phyloP scores from a whole-genome alignment of 2,329 filamentous ascomycete genomes.

The Elsinoe fawcettii region DNA sequence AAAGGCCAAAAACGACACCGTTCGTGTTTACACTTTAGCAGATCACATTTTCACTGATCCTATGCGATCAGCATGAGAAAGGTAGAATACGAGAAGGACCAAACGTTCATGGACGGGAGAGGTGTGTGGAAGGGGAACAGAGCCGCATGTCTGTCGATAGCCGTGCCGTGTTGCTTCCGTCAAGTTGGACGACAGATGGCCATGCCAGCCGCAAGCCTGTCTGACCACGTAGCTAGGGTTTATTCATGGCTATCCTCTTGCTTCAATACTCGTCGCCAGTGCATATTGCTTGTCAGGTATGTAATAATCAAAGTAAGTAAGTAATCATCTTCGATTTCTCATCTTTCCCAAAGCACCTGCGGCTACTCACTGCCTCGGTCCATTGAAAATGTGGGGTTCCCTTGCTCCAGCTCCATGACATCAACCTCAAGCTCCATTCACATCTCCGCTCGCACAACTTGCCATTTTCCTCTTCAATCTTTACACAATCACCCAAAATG shows the following conservation, averaged over 20 bases:
- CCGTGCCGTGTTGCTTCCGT: not conserved
- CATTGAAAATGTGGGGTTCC: constrained; percentile 9
- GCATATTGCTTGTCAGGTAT: not conserved
- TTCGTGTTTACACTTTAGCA: not conserved
- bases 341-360: not conserved
- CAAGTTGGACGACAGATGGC: not conserved
- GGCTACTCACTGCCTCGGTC: not conserved
- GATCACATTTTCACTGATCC: not conserved
- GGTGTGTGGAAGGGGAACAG: not conserved
- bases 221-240: not conserved
- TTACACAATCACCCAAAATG: constrained; percentile 28
- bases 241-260: no score
- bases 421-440: not conserved
- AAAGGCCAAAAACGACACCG: not conserved
- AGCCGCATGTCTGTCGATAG: not conserved
- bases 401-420: constrained; percentile 5
- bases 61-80: no score
- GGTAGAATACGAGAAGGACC: not conserved
- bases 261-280: no score
- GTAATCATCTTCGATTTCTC: not conserved
- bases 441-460: not conserved
- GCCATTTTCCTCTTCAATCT: not conserved
- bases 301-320: not conserved
- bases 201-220: not conserved
- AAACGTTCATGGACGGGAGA: not conserved